A percentile compares a stretch with the other conserved stretches of the same genome.
phyloP scores from a whole-genome alignment of 768 basidiomycete genomes.

The Daedaleopsis sinensis region DNA sequence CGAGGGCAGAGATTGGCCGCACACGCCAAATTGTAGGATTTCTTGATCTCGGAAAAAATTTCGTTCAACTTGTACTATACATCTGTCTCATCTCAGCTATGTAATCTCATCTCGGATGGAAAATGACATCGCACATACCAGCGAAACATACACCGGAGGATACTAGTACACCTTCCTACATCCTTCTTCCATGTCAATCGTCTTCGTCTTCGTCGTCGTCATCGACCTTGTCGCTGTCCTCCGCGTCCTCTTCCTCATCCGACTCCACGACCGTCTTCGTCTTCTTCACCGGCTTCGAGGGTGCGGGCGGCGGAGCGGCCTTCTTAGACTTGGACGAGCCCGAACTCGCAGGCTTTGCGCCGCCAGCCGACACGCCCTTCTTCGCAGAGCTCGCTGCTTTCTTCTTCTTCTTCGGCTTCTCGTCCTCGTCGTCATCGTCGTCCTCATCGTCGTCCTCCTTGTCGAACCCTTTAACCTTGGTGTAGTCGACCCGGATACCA shows the following conservation, averaged over 20 bases:
- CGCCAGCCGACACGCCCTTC: slow-evolving; percentile 1
- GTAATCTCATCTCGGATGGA: slow-evolving; percentile 23
- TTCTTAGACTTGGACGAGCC: slow-evolving; percentile 20
- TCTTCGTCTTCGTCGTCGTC: slow-evolving; percentile 43
- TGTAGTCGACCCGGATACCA: slow-evolving; percentile 75
- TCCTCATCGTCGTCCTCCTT: slow-evolving; percentile 30
- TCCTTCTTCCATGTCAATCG: slow-evolving; percentile 23
- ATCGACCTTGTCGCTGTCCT: slow-evolving; percentile 43
- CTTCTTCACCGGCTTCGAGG: slow-evolving; percentile 23
- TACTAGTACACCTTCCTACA: background rate
- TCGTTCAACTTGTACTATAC: background rate
- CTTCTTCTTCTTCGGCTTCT: slow-evolving; percentile 46
- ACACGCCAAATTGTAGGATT: slow-evolving; percentile 36
- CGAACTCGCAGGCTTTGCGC: slow-evolving; percentile 4
- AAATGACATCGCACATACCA: slow-evolving; percentile 22
- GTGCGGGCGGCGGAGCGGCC: slow-evolving; percentile 17
- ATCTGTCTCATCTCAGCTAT: slow-evolving; percentile 32
- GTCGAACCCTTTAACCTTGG: slow-evolving; percentile 34
- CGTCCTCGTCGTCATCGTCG: slow-evolving; percentile 53
- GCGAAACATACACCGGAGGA: slow-evolving; percentile 2
- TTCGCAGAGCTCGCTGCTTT: slow-evolving; percentile 18
- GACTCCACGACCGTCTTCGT: slow-evolving; percentile 23
- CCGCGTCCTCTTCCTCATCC: slow-evolving; percentile 51
- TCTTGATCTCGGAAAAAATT: background rate
- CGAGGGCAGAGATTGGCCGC: slow-evolving; percentile 46